A percentile compares a stretch with the other conserved stretches of the same genome.
These are phyloP conservation scores for Cercospora zeina DNA, from an alignment of 2,329 filamentous ascomycete genomes.

Conservation along the genomic window DNA sequence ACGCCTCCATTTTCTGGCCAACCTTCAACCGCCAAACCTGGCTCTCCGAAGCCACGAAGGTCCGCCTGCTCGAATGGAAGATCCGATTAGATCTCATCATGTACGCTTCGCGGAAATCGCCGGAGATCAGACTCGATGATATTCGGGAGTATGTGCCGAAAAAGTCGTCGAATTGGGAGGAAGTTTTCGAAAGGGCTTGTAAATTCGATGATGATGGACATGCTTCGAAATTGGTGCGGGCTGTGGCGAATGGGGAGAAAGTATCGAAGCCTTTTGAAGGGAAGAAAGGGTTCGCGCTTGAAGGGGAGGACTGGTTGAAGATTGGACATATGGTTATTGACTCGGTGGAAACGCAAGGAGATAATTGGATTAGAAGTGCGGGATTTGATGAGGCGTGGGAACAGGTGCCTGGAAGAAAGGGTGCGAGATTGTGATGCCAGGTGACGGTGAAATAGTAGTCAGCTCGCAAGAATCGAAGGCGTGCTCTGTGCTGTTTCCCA, in stretches of 20 bases:
- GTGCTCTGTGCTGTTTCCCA: not conserved
- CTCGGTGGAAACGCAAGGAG: constrained; percentile 56
- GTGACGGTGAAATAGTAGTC: not conserved
- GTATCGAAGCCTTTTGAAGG: constrained; percentile 52
- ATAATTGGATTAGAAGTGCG: constrained; percentile 61
- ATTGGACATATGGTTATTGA: constrained; percentile 64
- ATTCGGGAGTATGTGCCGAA: constrained; percentile 62
- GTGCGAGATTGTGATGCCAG: constrained; percentile 28
- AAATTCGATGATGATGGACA: constrained; percentile 74
- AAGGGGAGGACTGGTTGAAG: constrained; percentile 60
- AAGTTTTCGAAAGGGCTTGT: constrained; percentile 50
- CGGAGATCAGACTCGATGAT: constrained; percentile 60
- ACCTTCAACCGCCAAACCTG: constrained; percentile 62
- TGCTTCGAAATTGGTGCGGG: constrained; percentile 70
- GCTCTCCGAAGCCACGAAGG: constrained; percentile 62
- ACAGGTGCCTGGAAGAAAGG: constrained; percentile 35
- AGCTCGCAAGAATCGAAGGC: no score
- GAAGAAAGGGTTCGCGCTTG: constrained; percentile 53
- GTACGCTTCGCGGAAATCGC: constrained; percentile 69
- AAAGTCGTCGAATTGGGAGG: constrained; percentile 46
- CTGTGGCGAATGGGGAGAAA: constrained; percentile 64
- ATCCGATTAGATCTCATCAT: constrained; percentile 70
- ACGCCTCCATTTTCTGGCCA: constrained; percentile 71
- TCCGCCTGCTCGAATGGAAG: constrained; percentile 77
- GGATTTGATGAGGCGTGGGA: constrained; percentile 69